phyloP scores from a whole-genome alignment of 1,284 basidiomycete species.

The Sanghuangporus baumii region DNA sequence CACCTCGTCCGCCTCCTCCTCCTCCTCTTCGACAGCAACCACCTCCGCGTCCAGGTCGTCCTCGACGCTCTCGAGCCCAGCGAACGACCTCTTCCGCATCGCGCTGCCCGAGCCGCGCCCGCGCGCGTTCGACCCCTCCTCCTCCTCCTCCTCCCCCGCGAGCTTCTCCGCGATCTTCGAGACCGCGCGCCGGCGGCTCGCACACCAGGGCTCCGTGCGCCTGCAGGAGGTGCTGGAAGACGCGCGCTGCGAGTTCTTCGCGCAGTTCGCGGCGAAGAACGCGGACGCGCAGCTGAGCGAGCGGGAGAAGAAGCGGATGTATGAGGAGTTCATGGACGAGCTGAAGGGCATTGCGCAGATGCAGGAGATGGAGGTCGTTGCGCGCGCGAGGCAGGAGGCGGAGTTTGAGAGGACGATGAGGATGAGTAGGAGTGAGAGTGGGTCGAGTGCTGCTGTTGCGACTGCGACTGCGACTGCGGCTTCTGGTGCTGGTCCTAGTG shows the following conservation, averaged over 20 bases:
- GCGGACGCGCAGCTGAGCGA: not conserved
- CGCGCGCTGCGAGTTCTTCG: conserved; percentile 2
- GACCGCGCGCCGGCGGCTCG: conserved; percentile 2
- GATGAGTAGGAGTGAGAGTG: conserved; percentile 1
- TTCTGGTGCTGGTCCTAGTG: not conserved
- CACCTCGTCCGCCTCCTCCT: not conserved
- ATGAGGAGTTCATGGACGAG: conserved; percentile 6
- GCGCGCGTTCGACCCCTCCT: not conserved
- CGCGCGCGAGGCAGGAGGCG: conserved; percentile 2
- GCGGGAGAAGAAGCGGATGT: conserved; percentile 4
- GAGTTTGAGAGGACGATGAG: conserved; percentile 2
- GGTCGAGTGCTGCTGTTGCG: not conserved
- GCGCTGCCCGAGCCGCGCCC: not conserved
- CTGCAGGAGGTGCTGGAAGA: conserved; percentile 12
- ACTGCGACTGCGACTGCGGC: not conserved
- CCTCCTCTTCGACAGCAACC: not conserved
- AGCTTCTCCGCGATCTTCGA: not conserved
- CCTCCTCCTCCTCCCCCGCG: not conserved
- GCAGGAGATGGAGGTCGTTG: conserved; percentile 15
- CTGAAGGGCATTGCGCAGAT: conserved; percentile 12
- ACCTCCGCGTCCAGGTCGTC: not conserved
- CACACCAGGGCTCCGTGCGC: conserved; percentile 9
- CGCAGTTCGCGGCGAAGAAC: not conserved
- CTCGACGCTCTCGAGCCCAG: conserved; percentile 9
- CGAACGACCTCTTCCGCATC: conserved; percentile 17